Evolutionary conservation across 495 filamentous ascomycete genomes (phyloP).

Genomic region (Astrothelium subdiscretum): DNA sequence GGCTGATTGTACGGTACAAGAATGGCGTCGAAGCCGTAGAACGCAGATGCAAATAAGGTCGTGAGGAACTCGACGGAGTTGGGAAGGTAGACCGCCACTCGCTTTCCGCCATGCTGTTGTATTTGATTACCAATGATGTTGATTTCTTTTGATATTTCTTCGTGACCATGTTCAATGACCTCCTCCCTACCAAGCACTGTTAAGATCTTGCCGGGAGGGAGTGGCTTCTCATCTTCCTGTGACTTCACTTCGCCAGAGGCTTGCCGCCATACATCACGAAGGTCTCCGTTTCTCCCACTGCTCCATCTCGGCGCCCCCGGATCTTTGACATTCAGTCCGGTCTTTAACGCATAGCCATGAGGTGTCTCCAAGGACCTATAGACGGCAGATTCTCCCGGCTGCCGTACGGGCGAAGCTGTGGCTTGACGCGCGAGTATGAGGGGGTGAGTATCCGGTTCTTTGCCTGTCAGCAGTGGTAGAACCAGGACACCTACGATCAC

Average conservation of each 20-base stretch:
- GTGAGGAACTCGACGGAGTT: conserved; percentile 84
- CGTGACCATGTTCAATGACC: conserved; percentile 57
- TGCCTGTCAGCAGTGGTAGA: conserved; percentile 48
- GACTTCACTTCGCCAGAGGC: conserved; percentile 50
- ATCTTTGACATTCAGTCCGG: conserved; percentile 77
- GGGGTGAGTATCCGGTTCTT: conserved; percentile 83
- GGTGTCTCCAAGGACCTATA: conserved; percentile 75
- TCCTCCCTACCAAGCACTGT: conserved; percentile 69
- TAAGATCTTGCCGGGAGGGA: conserved; percentile 60
- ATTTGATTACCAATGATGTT: conserved; percentile 74
- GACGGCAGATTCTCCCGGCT: conserved; percentile 70
- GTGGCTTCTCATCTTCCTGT: conserved; percentile 48
- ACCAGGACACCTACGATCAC: conserved; percentile 49
- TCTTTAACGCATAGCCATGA: conserved; percentile 67
- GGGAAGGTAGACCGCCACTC: conserved; percentile 80
- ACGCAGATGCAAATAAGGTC: conserved; percentile 60
- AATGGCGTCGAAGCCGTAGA: conserved; percentile 70
- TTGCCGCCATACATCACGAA: conserved; percentile 84
- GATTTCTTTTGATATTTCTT: conserved; percentile 71
- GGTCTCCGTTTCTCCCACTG: conserved; percentile 71
- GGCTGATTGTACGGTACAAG: conserved; percentile 73
- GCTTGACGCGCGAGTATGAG: conserved; percentile 80
- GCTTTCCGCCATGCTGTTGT: conserved; percentile 52
- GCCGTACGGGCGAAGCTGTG: conserved; percentile 61
- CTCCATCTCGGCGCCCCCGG: conserved; percentile 72